Evolutionary conservation across 768 basidiomycete genomes (phyloP), one percentile per base, ranked within the genome.

Genomic region (Pisolithus sp.): DNA sequence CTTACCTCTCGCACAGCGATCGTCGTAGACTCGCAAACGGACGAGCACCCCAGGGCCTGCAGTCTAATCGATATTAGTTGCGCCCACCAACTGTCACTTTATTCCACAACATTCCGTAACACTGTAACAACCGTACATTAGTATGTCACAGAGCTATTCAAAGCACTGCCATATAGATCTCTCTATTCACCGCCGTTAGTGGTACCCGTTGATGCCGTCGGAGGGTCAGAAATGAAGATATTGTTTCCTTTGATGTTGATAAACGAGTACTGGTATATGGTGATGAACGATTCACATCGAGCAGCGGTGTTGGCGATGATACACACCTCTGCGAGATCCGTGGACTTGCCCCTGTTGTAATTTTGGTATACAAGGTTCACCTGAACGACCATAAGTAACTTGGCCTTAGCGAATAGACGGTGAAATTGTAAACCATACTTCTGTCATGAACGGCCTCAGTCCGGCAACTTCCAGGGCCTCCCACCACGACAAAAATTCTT

Each of bases 331-430:
- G 73, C 76, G 13, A 81, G 71, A 50, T 79, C 76, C 13, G 76
- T 61, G 2, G 67, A 71, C 20, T 64, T 65, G 4, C 71, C 70
- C 51, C 62, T 71, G 59, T 81, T 79, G 62, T 80, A 81, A 57
- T 80, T 81, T 51, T 75, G 74, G 59, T 81, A 81, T 18, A 81
- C 77, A 40, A 81, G 63, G 61, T 81, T 81, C 21, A 80, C 76
- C 76, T 79, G 54, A 46, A 26, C n/a, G 3, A 53, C 1, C 18
- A n/a, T 59, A 15, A 66, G 56, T 36, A 21, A 43, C 17, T 4
- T 1, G 26, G 31, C 9, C 9, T 12, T 34, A 9, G 15, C 9
- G 13, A 21, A 23, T 10, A 1, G 10, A 43, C 3, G 45, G 2
- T 26, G 30, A 20, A 15, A 20, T 1, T 17, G n/a, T 21, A 3